Percentiles rank a stretch among this genome's conserved stretches.
phyloP scores from a whole-genome alignment of 2,329 filamentous ascomycete species.

The Ophiostoma quercus region DNA sequence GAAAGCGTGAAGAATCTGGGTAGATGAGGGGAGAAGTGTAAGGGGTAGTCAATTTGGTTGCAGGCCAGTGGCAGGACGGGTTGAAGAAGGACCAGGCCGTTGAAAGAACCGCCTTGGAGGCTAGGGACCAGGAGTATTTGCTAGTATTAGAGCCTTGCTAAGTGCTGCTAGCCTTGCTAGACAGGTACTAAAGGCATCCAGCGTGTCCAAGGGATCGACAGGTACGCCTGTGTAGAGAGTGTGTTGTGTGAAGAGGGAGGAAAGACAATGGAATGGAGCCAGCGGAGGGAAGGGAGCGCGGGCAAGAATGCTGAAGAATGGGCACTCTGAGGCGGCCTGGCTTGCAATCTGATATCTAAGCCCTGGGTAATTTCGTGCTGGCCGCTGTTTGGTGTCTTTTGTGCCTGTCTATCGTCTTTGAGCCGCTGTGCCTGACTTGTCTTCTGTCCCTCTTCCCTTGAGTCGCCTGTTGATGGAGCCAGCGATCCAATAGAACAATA shows the following conservation, averaged over 20 bases:
- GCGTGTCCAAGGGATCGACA: constrained; percentile 9
- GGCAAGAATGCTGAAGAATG: neutral
- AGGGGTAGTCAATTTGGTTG: constrained; percentile 5
- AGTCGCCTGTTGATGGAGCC: neutral
- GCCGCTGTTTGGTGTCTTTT: neutral
- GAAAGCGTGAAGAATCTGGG: constrained; percentile 20
- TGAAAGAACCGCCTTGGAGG: constrained; percentile 8
- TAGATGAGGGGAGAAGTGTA: constrained; percentile 6
- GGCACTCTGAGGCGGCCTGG: neutral
- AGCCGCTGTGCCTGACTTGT: neutral
- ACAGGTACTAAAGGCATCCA: neutral
- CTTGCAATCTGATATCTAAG: neutral
- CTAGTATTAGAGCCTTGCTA: too few relatives aligned
- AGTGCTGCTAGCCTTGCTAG: neutral
- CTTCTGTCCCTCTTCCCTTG: neutral
- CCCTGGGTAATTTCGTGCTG: neutral
- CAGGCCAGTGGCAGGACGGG: neutral
- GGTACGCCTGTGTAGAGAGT: neutral
- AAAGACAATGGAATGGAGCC: constrained; percentile 7
- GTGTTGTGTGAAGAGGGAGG: neutral
- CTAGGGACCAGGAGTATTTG: neutral
- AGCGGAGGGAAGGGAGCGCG: constrained; percentile 7
- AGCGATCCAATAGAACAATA: neutral
- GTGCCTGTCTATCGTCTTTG: neutral
- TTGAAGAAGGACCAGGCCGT: constrained; percentile 14